These are phyloP conservation scores for Hypomyces perniciosus DNA, from an alignment of 2,329 filamentous ascomycete genomes.

Conservation along the genomic window DNA sequence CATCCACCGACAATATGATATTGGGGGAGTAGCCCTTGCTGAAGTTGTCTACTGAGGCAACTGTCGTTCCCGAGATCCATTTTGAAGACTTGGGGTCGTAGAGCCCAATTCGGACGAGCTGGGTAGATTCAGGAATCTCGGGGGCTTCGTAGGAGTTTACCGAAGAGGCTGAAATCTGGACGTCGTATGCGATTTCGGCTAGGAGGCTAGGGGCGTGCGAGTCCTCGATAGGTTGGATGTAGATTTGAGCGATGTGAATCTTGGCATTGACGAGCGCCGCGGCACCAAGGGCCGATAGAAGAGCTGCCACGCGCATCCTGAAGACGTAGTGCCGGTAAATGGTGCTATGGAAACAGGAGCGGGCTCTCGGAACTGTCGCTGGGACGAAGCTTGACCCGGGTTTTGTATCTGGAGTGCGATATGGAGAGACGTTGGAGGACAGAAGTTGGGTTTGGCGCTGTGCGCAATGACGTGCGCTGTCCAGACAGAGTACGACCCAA, in stretches of 20 bases:
- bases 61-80: constrained; percentile 52
- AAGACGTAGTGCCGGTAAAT: background rate
- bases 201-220: constrained; percentile 37
- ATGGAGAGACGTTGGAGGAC: too few relatives aligned
- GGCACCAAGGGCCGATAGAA: constrained; percentile 39
- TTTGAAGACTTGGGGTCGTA: constrained; percentile 41
- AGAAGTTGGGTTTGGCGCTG: background rate
- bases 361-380: background rate
- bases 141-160: constrained; percentile 52
- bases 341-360: background rate
- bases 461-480: background rate
- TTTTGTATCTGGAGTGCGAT: background rate
- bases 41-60: constrained; percentile 52
- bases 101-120: constrained; percentile 52
- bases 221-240: constrained; percentile 45
- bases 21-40: constrained; percentile 55
- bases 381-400: background rate
- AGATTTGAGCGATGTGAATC: constrained; percentile 44
- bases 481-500: too few relatives aligned
- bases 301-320: constrained; percentile 36
- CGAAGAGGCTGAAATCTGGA: constrained; percentile 34
- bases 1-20: constrained; percentile 47
- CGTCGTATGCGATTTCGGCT: constrained; percentile 53
- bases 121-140: constrained; percentile 39
- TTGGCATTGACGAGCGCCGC: constrained; percentile 34